These are phyloP conservation scores for Podosphaera xanthii DNA, from an alignment of 2,329 filamentous ascomycete genomes.

Conservation along the genomic window DNA sequence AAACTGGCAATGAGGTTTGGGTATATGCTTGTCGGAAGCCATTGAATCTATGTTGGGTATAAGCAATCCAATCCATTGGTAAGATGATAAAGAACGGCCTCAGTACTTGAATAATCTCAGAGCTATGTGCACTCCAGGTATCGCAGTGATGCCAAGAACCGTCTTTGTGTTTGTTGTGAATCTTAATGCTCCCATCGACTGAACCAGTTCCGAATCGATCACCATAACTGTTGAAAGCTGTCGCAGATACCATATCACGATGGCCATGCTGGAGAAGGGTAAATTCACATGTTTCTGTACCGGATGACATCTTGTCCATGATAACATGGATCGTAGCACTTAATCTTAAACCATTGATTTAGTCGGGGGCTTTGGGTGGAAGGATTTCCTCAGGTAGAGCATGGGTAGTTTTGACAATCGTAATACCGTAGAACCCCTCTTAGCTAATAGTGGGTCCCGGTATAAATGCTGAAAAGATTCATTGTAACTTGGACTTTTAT, in stretches of 20 bases:
- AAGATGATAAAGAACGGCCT: conserved; percentile 1
- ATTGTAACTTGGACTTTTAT: no score
- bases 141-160: conserved; percentile 61
- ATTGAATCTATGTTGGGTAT: conserved; percentile 43
- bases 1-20: conserved; percentile 70
- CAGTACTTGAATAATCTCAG: conserved; percentile 67
- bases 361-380: no score
- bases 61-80: background rate
- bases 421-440: no score
- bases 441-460: no score
- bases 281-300: conserved; percentile 6
- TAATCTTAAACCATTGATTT: no score
- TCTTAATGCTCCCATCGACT: conserved; percentile 77
- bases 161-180: conserved; percentile 67
- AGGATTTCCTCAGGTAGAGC: no score
- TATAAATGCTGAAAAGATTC: no score
- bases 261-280: conserved; percentile 48
- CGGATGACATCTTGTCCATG: background rate
- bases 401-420: no score
- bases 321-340: background rate
- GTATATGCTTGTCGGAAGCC: conserved; percentile 77
- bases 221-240: conserved; percentile 81
- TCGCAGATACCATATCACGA: conserved; percentile 26
- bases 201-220: conserved; percentile 80
- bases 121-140: conserved; percentile 74